Percentiles rank a stretch among this genome's conserved stretches.
phyloP scores from a whole-genome alignment of 1,284 basidiomycete genomes.

The Dichomitus squalens region DNA sequence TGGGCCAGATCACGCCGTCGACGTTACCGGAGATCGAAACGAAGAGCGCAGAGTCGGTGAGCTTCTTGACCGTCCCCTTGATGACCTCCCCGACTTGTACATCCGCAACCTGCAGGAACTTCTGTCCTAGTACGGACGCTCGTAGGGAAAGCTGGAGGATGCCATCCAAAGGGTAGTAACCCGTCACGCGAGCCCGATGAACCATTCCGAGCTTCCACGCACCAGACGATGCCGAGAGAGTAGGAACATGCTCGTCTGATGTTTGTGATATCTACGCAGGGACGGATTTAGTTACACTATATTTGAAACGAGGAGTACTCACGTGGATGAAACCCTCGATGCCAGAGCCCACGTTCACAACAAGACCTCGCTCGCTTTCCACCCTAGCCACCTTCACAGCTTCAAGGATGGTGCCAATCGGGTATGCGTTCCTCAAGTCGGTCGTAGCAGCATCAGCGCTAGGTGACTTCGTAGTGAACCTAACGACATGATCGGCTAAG shows the following conservation, averaged over 20 bases:
- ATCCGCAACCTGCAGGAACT: constrained; percentile 86
- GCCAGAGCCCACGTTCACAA: constrained; percentile 66
- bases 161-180: constrained; percentile 88
- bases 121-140: constrained; percentile 82
- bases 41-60: constrained; percentile 82
- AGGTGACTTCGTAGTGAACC: constrained; percentile 45
- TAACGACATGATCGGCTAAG: constrained; percentile 73
- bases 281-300: not conserved
- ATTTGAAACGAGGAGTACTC: constrained; percentile 32
- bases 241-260: constrained; percentile 87
- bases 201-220: constrained; percentile 80
- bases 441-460: constrained; percentile 40
- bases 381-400: constrained; percentile 73
- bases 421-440: constrained; percentile 50
- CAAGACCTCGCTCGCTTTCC: constrained; percentile 82
- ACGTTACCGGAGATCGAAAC: constrained; percentile 85
- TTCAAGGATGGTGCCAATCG: constrained; percentile 75
- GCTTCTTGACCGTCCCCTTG: constrained; percentile 83
- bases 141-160: constrained; percentile 87
- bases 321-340: constrained; percentile 88
- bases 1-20: constrained; percentile 93
- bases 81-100: constrained; percentile 83
- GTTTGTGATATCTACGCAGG: constrained; percentile 84
- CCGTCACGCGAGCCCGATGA: constrained; percentile 90
- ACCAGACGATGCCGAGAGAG: constrained; percentile 70